A percentile compares a stretch with the other conserved stretches of the same genome.
Evolutionary conservation across 2,329 filamentous ascomycete species (phyloP).

Genomic region (Cyphellophora europaea): DNA sequence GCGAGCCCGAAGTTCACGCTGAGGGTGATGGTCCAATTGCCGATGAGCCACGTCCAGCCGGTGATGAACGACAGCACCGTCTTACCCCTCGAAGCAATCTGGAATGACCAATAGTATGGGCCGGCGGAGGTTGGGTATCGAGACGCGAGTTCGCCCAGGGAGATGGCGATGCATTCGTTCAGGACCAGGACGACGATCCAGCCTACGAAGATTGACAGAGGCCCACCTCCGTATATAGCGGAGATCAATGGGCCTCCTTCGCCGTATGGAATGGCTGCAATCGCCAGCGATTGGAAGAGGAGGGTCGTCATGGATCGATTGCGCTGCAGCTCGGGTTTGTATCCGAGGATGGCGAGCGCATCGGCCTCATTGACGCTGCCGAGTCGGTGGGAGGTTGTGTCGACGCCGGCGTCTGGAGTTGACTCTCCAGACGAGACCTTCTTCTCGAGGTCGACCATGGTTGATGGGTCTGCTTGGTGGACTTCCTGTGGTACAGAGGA

Average conservation of each 20-base stretch:
- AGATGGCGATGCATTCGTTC: conserved; percentile 44
- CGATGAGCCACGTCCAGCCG: conserved; percentile 45
- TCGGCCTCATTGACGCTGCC: conserved; percentile 22
- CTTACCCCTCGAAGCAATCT: conserved; percentile 31
- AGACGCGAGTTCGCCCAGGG: conserved; percentile 42
- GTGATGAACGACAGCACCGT: conserved; percentile 42
- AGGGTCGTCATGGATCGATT: conserved; percentile 53
- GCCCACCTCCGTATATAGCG: conserved; percentile 38
- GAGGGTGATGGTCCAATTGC: conserved; percentile 44
- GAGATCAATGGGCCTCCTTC: conserved; percentile 36
- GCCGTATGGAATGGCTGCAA: conserved; percentile 44
- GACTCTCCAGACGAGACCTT: conserved; percentile 7
- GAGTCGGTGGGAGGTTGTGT: conserved; percentile 20
- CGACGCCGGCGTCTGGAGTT: conserved; percentile 6
- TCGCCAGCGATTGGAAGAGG: conserved; percentile 52
- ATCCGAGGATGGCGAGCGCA: conserved; percentile 40
- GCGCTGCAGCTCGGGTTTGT: conserved; percentile 47
- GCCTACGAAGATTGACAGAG: conserved; percentile 47
- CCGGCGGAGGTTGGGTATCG: conserved; percentile 41
- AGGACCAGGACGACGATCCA: conserved; percentile 47
- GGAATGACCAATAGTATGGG: conserved; percentile 44
- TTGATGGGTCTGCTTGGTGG: no score
- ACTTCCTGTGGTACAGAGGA: no score
- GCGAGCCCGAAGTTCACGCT: conserved; percentile 47
- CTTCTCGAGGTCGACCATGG: conserved; percentile 11